Base-by-base conservation (phyloP, 345 rosid species). In the Ceriops zippeliana region DNA sequence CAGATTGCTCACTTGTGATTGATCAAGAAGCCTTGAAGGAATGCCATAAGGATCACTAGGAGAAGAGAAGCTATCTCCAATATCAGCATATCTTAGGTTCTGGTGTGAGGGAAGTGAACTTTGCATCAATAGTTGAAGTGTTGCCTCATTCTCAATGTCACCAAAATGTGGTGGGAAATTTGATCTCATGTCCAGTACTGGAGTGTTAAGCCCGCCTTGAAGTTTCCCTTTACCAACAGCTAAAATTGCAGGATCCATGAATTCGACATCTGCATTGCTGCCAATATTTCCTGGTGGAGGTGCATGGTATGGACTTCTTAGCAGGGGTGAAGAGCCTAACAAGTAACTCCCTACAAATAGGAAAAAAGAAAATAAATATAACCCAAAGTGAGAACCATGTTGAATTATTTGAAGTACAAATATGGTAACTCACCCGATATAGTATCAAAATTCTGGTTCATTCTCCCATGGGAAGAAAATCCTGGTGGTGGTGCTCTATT, bases 401-500 rank as follows among this genome's bases (percentile, higher is more conserved):
- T 61, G 10, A 53, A 66, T 26, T 15, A 53, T 58, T 22, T 26
- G 7, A 57, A 51, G 7, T 28, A 38, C 8, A 58, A 49, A 31
- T n/a, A 47, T 22, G 42, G 20, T 1, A 77, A 71, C 89, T 77
- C 68, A 87, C 97, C 89, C 66, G 87, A 54, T 58, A 78, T 17
- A 53, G 63, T 10, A 61, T 86, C 93, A 62, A 83, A 86, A 72
- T 74, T 58, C 58, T 75, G 81, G 67, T 83, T 84, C 24, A 72
- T 52, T 78, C 90, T 87, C 68, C 82, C 92, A 31, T 84, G 87
- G 32, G 87, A 82, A 75, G 91, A 81, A 80, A 93, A 93, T 56
- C 98, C 97, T 0, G 98, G 98, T 8, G 98, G 97, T 31, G 98
- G 97, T 59, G 91, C 83, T 79, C 91, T 86, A 75, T 76, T 91